Percentiles rank a stretch among this genome's conserved stretches.
Evolutionary conservation across 768 basidiomycete genomes (phyloP).

Genomic region (Hericium rajendrae): DNA sequence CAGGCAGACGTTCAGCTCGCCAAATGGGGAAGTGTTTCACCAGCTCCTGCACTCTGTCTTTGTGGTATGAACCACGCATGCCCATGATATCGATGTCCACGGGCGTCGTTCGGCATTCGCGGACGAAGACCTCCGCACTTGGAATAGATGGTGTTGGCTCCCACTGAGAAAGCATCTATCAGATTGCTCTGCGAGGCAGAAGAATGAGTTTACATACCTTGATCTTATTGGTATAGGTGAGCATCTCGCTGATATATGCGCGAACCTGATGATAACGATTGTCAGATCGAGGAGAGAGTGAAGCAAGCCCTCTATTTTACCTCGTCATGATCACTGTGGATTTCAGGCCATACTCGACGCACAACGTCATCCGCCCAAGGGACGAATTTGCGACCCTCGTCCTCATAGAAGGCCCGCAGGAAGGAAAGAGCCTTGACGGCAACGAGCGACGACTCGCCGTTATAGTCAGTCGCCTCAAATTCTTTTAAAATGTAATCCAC

Average conservation of each 20-base stretch:
- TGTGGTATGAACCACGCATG: constrained; percentile 55
- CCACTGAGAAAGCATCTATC: constrained; percentile 33
- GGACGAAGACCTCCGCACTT: constrained; percentile 51
- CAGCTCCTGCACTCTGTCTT: constrained; percentile 46
- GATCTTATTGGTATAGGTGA: constrained; percentile 64
- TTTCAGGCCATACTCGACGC: constrained; percentile 58
- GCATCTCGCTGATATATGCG: constrained; percentile 62
- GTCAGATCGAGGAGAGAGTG: constrained; percentile 2
- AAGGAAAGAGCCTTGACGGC: constrained; percentile 60
- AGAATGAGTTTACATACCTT: constrained; percentile 32
- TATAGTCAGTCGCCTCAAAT: constrained; percentile 63
- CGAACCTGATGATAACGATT: constrained; percentile 41
- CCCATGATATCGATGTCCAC: constrained; percentile 67
- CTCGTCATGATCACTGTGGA: constrained; percentile 73
- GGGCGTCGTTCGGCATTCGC: constrained; percentile 50
- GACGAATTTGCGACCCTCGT: constrained; percentile 70
- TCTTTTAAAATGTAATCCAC: constrained; percentile 62
- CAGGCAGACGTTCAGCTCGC: constrained; percentile 62
- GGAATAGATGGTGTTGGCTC: constrained; percentile 53
- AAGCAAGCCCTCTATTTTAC: constrained; percentile 26
- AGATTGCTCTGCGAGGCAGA: neutral
- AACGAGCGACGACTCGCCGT: constrained; percentile 76
- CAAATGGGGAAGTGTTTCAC: constrained; percentile 57
- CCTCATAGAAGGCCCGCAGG: constrained; percentile 62
- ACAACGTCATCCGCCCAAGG: constrained; percentile 68